Base-by-base conservation (phyloP, 2,329 filamentous ascomycete genomes). In the Xylaria sp. region DNA sequence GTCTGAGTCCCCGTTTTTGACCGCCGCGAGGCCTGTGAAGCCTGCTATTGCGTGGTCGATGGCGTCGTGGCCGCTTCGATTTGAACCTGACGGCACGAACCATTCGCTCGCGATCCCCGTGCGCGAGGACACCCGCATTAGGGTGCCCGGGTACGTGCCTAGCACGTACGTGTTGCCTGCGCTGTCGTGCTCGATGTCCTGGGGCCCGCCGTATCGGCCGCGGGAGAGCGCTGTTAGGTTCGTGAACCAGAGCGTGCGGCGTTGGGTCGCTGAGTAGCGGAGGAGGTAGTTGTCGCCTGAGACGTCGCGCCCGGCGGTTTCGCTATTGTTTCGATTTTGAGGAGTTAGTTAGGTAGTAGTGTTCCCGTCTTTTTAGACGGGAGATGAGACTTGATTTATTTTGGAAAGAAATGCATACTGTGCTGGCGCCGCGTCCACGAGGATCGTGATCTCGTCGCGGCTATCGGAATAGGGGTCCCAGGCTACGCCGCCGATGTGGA, bases 161-260 rank as follows among this genome's bases (percentile, higher is more conserved):
- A 82, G 71, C 6, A 80, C 78, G 59, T 79, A 83, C 0, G 78
- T 76, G 73, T 81, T 80, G 9, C 80, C 80, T 1, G 69, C 69
- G 0, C 60, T 48, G 57, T 82, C 81, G 60, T 79, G 77, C 44
- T 79, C 81, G 2, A 82, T 74, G 60, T 83, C 82, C 65, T 83
- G 81, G 42, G 78, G 81, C 5, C 79, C 82, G 27, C 80, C 77
- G 68, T 79, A 82, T 0, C 59, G 63, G 3, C 78, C 78, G 0
- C 69, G 60, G 0, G 76, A 77, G 0, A 78, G 59, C 0, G 72
- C 69, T 0, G 78, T 80, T 10, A 83, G 66, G 68, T 82, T 79
- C 10, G 74, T 60, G 18, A 64, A 69, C 79, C 79, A 82, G 8
- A 80, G 69, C 1, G 75, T 61, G 35, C 68, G 60, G 10, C 75